Base-by-base conservation (phyloP, 257 asterid genomes). In the Penstemon barbatus region DNA sequence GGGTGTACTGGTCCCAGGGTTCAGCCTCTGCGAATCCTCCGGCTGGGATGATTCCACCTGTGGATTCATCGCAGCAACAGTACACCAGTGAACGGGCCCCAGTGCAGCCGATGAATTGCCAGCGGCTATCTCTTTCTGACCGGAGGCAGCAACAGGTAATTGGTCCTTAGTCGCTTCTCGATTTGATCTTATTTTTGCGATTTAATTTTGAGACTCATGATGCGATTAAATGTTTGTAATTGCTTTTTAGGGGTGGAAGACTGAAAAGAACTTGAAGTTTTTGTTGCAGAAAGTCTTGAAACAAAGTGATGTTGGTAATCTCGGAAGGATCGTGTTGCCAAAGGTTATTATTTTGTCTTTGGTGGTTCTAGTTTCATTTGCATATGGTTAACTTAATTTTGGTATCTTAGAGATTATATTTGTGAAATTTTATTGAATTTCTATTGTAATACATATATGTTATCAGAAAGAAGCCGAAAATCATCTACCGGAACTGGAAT, bases 261-360 rank as follows among this genome's bases (percentile, higher is more conserved):
- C 84, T 0, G 99, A 91, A 73, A 89, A 85, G 79, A 91, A 87
- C 73, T 78, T 94, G 82, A 89, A 85, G 78, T 89, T 91, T 77
- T 76, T 94, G 85, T 81, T 94, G 74, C 99, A 94, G 90, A 94
- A 94, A 75, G 99, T 94, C 61, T 76, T 94, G 82, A 94, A 94
- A 84, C 99, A 94, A 79, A 94, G 99, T 57, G 98, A 94, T 78
- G 97, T 94, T 70, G 99, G 99, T 58, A 89, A 76, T 71, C 84
- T 91, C 4, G 99, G 99, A 58, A 84, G 99, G 74, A 94, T 94
- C 36, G 99, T 94, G 74, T 68, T 94, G 82, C 99, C 99, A 41
- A 94, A 94, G 65, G 99, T 94, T 84, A 63, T 12, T 38, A 5
- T 52, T 56, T 15, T 36, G 5, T n/a, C 53, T 41, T 25, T 51